Evolutionary conservation across 1,139 yeast species (phyloP), one percentile per base, ranked within the genome.

Genomic region (Pichia sorboxylosa): DNA sequence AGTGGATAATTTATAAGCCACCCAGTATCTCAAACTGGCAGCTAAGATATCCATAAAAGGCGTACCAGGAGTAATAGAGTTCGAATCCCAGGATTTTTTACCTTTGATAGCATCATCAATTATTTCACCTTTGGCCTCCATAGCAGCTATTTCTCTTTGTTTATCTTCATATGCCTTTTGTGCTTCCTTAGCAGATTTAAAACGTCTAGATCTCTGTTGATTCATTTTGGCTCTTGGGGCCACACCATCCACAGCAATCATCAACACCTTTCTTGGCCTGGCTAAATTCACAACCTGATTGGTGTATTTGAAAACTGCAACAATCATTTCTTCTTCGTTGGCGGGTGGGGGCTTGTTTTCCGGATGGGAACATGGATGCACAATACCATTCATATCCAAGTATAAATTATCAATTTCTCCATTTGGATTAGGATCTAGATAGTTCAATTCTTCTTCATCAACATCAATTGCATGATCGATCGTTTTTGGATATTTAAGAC

Each of bases 181-280:
- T 7, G 96, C 96, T 44, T 90, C 98, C 50, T 77, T 73, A 0
- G 96, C 97, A n/a, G 94, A 73, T 46, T 95, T 67, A 58, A 90
- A 90, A 54, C 99, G 74, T 61, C 99, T 75, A 2, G 94, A 75
- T 45, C 99, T 71, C 58, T 90, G 99, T 57, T 90, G 98, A 57
- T 92, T 92, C 97, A 92, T 87, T 57, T 90, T 90, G 28, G 98
- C 98, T 50, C 98, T 66, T 16, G 99, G 99, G 1, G 98, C 98
- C 31, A 92, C 98, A 40, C 98, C 99, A 62, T 92, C 99, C 32
- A 92, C 93, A 1, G 98, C 97, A 57, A 92, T 87, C 72, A 78
- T 75, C 38, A 92, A 65, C 26, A 92, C 75, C 52, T 87, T 85
- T 36, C 98, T 64, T 0, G 99, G 99, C 47, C 96, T 66, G 1